Conservation (phyloP, 1,139 yeast species). For the Meyerozyma guilliermondii region DNA sequence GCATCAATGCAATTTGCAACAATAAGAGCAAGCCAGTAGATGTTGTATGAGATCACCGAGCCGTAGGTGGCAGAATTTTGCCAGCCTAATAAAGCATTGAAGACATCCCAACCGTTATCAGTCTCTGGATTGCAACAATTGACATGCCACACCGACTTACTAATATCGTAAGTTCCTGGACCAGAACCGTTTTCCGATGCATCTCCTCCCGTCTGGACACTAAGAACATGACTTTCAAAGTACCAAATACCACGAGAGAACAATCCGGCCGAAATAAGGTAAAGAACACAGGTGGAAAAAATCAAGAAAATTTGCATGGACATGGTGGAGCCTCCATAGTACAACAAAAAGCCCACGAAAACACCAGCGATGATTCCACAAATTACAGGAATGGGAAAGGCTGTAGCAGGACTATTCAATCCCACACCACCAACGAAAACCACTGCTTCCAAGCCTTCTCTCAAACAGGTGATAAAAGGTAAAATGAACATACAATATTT, state of each 20-base stretch:
- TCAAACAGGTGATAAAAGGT: constrained; percentile 39
- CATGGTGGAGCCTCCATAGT: constrained; percentile 37
- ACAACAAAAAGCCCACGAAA: constrained; percentile 30
- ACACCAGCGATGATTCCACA: constrained; percentile 33
- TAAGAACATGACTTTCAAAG: constrained; percentile 65
- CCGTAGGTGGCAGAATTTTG: constrained; percentile 24
- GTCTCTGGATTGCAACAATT: constrained; percentile 91
- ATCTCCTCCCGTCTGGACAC: constrained; percentile 53
- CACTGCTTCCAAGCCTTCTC: constrained; percentile 47
- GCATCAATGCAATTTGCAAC: constrained; percentile 15
- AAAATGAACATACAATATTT: constrained; percentile 36
- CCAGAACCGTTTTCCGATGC: constrained; percentile 89
- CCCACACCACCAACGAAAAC: constrained; percentile 47
- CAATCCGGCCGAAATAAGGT: constrained; percentile 41
- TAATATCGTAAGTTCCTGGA: constrained; percentile 88
- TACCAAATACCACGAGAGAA: constrained; percentile 78
- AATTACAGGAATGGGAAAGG: constrained; percentile 36
- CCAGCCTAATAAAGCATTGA: constrained; percentile 59
- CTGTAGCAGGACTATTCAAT: constrained; percentile 33
- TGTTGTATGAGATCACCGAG: constrained; percentile 21
- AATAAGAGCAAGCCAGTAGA: constrained; percentile 19
- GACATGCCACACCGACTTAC: constrained; percentile 86
- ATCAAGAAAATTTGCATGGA: constrained; percentile 40
- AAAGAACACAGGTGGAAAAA: constrained; percentile 37
- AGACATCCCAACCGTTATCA: constrained; percentile 90